Evolutionary conservation across 257 asterid species (phyloP).

Genomic region (Datura wrightii): DNA sequence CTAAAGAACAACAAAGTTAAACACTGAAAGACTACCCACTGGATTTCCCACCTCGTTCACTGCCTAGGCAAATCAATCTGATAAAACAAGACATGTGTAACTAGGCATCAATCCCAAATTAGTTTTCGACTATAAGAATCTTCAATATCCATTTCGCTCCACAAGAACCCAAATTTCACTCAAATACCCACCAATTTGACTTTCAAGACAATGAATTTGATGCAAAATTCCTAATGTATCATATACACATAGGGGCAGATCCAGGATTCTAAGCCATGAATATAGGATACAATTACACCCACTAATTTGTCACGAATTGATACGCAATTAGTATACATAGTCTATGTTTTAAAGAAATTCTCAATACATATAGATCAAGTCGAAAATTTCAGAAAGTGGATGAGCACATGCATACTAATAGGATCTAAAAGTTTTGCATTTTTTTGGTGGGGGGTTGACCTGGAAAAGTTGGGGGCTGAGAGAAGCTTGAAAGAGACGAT

Average conservation of each 20-base stretch:
- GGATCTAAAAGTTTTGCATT: neutral
- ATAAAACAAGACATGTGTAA: neutral
- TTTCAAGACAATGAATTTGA: neutral
- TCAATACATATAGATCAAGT: neutral
- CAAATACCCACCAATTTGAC: neutral
- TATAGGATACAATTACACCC: neutral
- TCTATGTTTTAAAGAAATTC: neutral
- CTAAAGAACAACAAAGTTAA: neutral
- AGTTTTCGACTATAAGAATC: neutral
- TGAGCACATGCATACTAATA: neutral
- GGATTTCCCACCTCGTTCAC: too few species aligned
- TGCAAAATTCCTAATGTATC: neutral
- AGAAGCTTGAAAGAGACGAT: constrained; percentile 76
- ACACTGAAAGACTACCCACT: neutral
- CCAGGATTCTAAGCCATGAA: neutral
- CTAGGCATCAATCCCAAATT: neutral
- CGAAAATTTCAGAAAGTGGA: neutral
- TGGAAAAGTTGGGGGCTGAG: constrained; percentile 76
- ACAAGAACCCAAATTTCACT: neutral
- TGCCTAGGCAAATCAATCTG: neutral
- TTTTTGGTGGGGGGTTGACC: constrained; percentile 42
- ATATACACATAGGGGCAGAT: neutral
- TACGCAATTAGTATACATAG: neutral
- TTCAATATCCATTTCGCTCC: neutral
- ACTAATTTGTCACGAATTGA: too few species aligned